A percentile compares a stretch with the other conserved stretches of the same genome.
phyloP scores from a whole-genome alignment of 2,329 filamentous ascomycete genomes.

The Diplodia corticola region DNA sequence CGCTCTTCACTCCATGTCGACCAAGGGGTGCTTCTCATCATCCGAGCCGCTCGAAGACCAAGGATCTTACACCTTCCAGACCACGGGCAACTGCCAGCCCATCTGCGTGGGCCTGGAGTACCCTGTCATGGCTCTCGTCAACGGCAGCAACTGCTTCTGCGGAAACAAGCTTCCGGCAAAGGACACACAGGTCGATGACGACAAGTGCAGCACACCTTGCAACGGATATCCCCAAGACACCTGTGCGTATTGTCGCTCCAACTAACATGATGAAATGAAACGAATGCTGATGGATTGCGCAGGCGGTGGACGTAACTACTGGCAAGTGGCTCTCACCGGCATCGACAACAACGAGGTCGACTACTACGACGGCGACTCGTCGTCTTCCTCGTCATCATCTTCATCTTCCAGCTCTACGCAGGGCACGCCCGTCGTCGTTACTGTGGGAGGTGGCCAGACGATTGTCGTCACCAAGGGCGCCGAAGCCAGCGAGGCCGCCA shows the following conservation, averaged over 20 bases:
- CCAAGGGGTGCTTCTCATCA: constrained; percentile 55
- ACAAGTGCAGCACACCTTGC: constrained; percentile 66
- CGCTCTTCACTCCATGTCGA: constrained; percentile 31
- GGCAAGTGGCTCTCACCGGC: constrained; percentile 56
- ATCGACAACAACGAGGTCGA: constrained; percentile 42
- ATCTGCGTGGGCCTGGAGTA: constrained; percentile 51
- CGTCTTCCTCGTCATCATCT: constrained; percentile 28
- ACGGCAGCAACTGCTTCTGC: constrained; percentile 69
- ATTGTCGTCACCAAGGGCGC: constrained; percentile 35
- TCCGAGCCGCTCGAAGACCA: constrained; percentile 50
- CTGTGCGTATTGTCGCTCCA: constrained; percentile 58
- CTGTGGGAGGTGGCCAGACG: constrained; percentile 35
- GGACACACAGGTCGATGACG: constrained; percentile 55
- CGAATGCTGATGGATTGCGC: constrained; percentile 30
- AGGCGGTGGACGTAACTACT: constrained; percentile 60
- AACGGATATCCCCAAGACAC: constrained; percentile 61
- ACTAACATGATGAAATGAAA: constrained; percentile 26
- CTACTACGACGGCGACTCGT: constrained; percentile 33
- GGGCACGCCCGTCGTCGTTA: constrained; percentile 31
- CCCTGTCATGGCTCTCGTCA: constrained; percentile 63
- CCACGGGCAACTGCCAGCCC: constrained; percentile 56
- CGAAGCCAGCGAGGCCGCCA: constrained; percentile 47
- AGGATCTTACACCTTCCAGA: constrained; percentile 55
- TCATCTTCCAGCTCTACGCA: constrained; percentile 9
- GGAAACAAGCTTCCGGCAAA: constrained; percentile 66